Percentiles rank a stretch among this genome's conserved stretches.
Evolutionary conservation across 2,329 filamentous ascomycete species (phyloP).

Genomic region (Alternaria ventricosa): DNA sequence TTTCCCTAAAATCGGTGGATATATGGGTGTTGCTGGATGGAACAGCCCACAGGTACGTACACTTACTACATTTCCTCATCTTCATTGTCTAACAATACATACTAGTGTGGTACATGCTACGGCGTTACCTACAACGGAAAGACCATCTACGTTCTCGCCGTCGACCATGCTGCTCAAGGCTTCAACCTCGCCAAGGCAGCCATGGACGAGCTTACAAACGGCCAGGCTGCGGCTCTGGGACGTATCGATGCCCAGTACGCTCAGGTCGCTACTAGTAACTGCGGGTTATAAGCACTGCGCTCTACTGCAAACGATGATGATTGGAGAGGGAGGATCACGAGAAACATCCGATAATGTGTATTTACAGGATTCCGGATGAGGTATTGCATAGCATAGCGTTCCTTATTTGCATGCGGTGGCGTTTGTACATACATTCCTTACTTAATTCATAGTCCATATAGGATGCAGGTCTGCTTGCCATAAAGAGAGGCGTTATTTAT

Average conservation of each 20-base stretch:
- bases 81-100: conserved; percentile 12
- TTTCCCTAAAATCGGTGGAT: conserved; percentile 59
- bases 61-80: not conserved
- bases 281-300: conserved; percentile 30
- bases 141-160: conserved; percentile 57
- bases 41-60: conserved; percentile 44
- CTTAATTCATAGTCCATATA: conserved; percentile 10
- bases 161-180: conserved; percentile 56
- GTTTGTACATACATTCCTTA: conserved; percentile 16
- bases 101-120: conserved; percentile 61
- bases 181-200: conserved; percentile 59
- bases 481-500: not conserved
- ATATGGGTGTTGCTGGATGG: conserved; percentile 56
- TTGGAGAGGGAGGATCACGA: not conserved
- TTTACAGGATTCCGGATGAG: not conserved
- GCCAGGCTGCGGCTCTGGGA: conserved; percentile 53
- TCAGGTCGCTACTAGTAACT: conserved; percentile 48
- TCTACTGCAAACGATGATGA: not conserved
- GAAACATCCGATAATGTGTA: conserved; percentile 11
- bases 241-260: conserved; percentile 52
- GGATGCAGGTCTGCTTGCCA: not conserved
- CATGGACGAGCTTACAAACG: conserved; percentile 58
- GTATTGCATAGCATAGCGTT: conserved; percentile 9
- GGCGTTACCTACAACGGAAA: conserved; percentile 56
- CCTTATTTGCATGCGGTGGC: conserved; percentile 6